These are phyloP conservation scores for Castanopsis chinensis DNA, from an alignment of 306 rosid species.

Conservation along the genomic window DNA sequence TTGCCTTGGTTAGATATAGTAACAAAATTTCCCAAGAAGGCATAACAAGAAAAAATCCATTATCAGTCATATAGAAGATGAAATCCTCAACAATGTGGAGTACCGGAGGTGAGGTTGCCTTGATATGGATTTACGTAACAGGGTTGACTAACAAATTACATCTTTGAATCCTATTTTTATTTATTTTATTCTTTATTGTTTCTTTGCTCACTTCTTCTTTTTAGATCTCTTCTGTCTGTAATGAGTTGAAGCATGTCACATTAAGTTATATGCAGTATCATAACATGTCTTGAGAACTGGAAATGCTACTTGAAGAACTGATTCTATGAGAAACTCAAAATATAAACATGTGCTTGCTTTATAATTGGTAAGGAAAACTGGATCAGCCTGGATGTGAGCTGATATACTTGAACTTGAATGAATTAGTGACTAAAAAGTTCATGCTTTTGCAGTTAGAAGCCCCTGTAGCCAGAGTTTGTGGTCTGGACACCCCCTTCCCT, in stretches of 20 bases:
- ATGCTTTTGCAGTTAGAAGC: slow-evolving; percentile 74
- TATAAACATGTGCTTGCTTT: not conserved
- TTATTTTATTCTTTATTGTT: not conserved
- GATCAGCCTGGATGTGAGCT: not conserved
- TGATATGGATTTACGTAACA: too few relatives aligned
- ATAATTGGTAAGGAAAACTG: not conserved
- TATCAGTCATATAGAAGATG: too few relatives aligned
- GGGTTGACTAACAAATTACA: not conserved
- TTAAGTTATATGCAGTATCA: not conserved
- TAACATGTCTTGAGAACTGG: not conserved
- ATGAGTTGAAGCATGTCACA: not conserved
- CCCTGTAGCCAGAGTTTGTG: slow-evolving; percentile 88
- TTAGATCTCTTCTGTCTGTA: too few relatives aligned
- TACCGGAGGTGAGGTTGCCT: too few relatives aligned
- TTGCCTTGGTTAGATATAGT: too few relatives aligned
- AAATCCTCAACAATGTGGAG: too few relatives aligned
- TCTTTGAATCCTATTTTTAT: not conserved
- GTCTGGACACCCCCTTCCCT: slow-evolving; percentile 95
- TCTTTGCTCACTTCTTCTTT: not conserved
- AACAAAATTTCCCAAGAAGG: too few relatives aligned
- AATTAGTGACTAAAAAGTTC: not conserved
- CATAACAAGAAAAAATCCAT: too few relatives aligned
- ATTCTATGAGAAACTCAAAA: not conserved
- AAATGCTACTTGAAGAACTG: not conserved
- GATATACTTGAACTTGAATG: slow-evolving; percentile 1